Evolutionary conservation across 1,284 basidiomycete genomes (phyloP), one percentile per base, ranked within the genome.

Genomic region (Cystobasidium slooffiae): DNA sequence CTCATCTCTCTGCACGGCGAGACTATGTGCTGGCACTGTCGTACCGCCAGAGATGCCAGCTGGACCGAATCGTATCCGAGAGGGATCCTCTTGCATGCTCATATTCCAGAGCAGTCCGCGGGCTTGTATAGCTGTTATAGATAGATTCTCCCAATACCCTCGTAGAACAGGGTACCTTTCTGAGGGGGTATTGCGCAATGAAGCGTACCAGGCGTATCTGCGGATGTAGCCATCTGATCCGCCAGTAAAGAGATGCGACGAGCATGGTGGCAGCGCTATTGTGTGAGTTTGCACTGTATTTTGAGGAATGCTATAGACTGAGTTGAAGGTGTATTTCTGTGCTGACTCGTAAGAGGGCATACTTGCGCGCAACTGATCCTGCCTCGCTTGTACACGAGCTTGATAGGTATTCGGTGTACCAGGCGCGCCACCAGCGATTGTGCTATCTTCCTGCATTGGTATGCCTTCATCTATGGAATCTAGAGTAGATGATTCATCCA

Each of bases 1-100:
- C 8, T 91, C 94, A 81, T 97, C 93, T 6, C 90, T 89, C 72
- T 97, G 93, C 84, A 94, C 89, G 8, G 89, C 88, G 78, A 97
- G 85, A 80, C 92, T 94, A 81, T 92, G 92, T 31, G 95, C 91
- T 14, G 94, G 89, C 63, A 90, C 88, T n/a, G 44, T 55, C 9
- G 52, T 61, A 8, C 61, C 55, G 6, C 62, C 56, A 49, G 72
- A 37, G 22, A 74, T 55, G 20, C 56, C 59, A 44, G 65, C 67
- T 9, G 72, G 72, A 7, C 72, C 72, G 39, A 73, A 73, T 4
- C 63, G 62, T 24, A 62, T 55, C 14, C 63, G 63, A 9, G 70
- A 55, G 3, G 55, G 59, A 51, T 73, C 70, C 43, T 62, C 70
- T 37, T 66, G 49, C 64, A 66, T 66, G 5, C 49, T n/a, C 12